These are phyloP conservation scores for Tuber aestivum DNA, from an alignment of 495 filamentous ascomycete genomes.

Conservation along the genomic window DNA sequence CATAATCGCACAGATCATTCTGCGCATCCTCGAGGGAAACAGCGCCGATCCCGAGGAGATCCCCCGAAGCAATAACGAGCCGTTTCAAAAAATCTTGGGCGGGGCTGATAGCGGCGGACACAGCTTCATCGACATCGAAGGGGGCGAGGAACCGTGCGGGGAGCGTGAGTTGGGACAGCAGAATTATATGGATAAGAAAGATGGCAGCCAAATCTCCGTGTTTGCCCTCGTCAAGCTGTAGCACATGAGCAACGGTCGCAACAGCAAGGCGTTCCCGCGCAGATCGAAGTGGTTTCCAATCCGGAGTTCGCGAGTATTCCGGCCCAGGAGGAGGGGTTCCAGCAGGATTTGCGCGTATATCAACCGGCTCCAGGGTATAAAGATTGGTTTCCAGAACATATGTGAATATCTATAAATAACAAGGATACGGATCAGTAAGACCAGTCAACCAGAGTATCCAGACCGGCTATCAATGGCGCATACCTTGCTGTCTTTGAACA, in stretches of 20 bases:
- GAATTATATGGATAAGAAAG: constrained; percentile 26
- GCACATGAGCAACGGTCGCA: constrained; percentile 16
- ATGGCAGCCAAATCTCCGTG: constrained; percentile 14
- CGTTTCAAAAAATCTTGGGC: constrained; percentile 6
- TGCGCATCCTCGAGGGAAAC: constrained; percentile 18
- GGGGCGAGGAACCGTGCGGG: constrained; percentile 25
- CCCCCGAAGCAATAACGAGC: constrained; percentile 10
- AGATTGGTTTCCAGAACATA: constrained; percentile 18
- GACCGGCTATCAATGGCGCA: not conserved
- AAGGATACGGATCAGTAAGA: constrained; percentile 1
- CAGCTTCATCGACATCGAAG: not conserved
- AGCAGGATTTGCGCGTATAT: not conserved
- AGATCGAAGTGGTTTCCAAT: constrained; percentile 6
- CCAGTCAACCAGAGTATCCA: not conserved
- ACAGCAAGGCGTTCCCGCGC: constrained; percentile 27
- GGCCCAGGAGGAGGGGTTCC: not conserved
- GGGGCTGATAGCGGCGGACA: constrained; percentile 9
- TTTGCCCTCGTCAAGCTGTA: constrained; percentile 3
- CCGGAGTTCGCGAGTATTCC: not conserved
- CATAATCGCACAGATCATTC: constrained; percentile 19
- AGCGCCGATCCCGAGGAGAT: constrained; percentile 12
- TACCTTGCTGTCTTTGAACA: constrained; percentile 57
- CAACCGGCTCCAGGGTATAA: constrained; percentile 10
- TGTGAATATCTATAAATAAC: constrained; percentile 17
- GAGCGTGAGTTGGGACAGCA: constrained; percentile 27